These are phyloP conservation scores for Melaleuca quinquenervia DNA, from an alignment of 345 rosid species.

Conservation along the genomic window DNA sequence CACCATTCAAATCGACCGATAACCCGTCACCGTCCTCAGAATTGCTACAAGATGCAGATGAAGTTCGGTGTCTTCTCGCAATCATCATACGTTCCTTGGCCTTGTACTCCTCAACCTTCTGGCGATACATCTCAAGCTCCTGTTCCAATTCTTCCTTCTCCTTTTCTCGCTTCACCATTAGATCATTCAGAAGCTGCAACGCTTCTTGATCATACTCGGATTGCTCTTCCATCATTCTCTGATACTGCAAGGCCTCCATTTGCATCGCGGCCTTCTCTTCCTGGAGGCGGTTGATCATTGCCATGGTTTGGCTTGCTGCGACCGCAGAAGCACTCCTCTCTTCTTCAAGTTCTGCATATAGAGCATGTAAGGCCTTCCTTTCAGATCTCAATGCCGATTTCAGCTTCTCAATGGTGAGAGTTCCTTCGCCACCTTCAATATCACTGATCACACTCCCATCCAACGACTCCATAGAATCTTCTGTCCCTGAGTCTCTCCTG, in stretches of 20 bases:
- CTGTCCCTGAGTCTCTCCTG: slow-evolving; percentile 37
- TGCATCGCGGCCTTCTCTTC: slow-evolving; percentile 99
- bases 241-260: slow-evolving; percentile 98
- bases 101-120: slow-evolving; percentile 58
- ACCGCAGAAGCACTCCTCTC: slow-evolving; percentile 93
- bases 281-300: slow-evolving; percentile 95
- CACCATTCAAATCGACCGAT: slow-evolving; percentile 43
- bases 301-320: slow-evolving; percentile 95
- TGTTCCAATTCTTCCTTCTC: slow-evolving; percentile 73
- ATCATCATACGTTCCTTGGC: slow-evolving; percentile 44
- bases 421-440: slow-evolving; percentile 41
- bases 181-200: slow-evolving; percentile 76
- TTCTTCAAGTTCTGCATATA: slow-evolving; percentile 82
- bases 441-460: slow-evolving; percentile 55
- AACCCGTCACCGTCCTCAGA: slow-evolving; percentile 53
- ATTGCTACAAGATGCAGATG: slow-evolving; percentile 54
- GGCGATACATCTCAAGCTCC: slow-evolving; percentile 58
- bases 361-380: slow-evolving; percentile 50
- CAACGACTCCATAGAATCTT: slow-evolving; percentile 32
- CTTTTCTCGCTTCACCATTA: slow-evolving; percentile 68
- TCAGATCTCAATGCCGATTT: slow-evolving; percentile 52
- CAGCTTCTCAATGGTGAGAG: slow-evolving; percentile 48
- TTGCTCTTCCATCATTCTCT: slow-evolving; percentile 99
- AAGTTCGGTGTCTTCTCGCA: slow-evolving; percentile 38
- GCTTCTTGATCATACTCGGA: slow-evolving; percentile 97